Percentiles rank a stretch among this genome's conserved stretches.
Conservation (phyloP, 2,329 filamentous ascomycete genomes). For the Hymenoscyphus occultus region DNA sequence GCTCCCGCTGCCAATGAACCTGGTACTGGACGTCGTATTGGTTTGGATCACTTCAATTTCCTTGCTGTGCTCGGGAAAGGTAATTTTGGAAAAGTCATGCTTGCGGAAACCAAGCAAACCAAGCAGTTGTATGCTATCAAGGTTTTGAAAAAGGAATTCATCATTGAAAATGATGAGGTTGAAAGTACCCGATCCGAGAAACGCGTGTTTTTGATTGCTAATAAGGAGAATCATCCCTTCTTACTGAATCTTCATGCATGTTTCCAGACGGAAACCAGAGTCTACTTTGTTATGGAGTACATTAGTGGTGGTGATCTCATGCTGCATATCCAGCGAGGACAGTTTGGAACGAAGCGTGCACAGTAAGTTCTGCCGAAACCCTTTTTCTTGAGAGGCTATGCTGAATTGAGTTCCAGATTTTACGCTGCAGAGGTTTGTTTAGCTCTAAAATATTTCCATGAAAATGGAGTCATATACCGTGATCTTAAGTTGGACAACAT, state of each 20-base stretch:
- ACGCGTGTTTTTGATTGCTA: slow-evolving; percentile 93
- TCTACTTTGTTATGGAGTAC: slow-evolving; percentile 99
- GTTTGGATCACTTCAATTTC: slow-evolving; percentile 98
- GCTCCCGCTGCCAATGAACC: slow-evolving; percentile 68
- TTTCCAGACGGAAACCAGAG: slow-evolving; percentile 97
- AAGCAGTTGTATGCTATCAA: slow-evolving; percentile 97
- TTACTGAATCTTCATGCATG: slow-evolving; percentile 92
- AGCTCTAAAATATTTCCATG: slow-evolving; percentile 98
- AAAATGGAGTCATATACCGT: slow-evolving; percentile 97
- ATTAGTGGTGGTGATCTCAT: slow-evolving; percentile 98
- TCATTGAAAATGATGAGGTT: slow-evolving; percentile 98
- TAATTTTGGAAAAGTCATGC: slow-evolving; percentile 99
- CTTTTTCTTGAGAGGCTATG: neutral
- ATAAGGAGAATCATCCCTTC: slow-evolving; percentile 96
- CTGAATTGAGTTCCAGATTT: slow-evolving; percentile 57
- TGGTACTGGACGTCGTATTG: slow-evolving; percentile 80
- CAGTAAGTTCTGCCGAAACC: slow-evolving; percentile 60
- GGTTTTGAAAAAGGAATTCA: slow-evolving; percentile 99
- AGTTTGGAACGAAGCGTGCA: slow-evolving; percentile 92
- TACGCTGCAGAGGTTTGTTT: slow-evolving; percentile 97
- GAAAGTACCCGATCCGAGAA: slow-evolving; percentile 98
- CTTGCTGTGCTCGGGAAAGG: slow-evolving; percentile 96
- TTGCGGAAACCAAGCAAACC: slow-evolving; percentile 91
- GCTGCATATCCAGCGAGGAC: slow-evolving; percentile 96
- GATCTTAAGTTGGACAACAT: slow-evolving; percentile 85